Evolutionary conservation across 2,329 filamentous ascomycete species (phyloP), one percentile per base, ranked within the genome.

Genomic region (Fusarium sp.): DNA sequence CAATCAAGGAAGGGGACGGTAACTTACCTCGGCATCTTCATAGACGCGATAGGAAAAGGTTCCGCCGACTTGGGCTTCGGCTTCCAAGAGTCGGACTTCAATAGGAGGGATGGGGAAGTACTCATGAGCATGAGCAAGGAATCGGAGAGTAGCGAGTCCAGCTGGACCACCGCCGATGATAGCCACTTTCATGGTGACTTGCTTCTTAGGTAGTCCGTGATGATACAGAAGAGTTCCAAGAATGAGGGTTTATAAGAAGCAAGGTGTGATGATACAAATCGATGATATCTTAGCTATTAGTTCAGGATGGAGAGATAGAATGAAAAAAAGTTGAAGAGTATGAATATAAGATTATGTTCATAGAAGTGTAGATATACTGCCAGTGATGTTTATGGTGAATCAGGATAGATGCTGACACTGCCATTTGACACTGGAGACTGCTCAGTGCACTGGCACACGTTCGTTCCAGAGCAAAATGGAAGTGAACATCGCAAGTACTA

Each of bases 1-100:
- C 20, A 23, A 10, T 5, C 13, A 15, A 6, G 1, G 5, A 26
- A 2, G 13, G 1, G 0, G 5, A 1, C n/a, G 8, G 17, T 1
- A 15, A 60, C 75, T 37, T 44, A 81, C 80, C 75, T 86, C 85
- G 3, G 84, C 83, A 37, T 85, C 83, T 59, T 86, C 83, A 56
- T 86, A 87, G 7, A 81, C 78, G 8, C 83, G 81, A 60, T 85
- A 81, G 26, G 79, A 78, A 73, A 87, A 86, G 2, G 83, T 85
- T 5, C 85, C 85, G 5, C 84, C 85, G 48, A 87, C 78, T 1
- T 80, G 77, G 11, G 78, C 73, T 59, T 83, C 81, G 23, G 79
- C 75, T 75, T 87, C 85, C 41, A 86, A 86, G 5, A 87, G 74
- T 8, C 79, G 78, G 1, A 77, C 83, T 52, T 85, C 79, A 32